Evolutionary conservation across 2,329 filamentous ascomycete species (phyloP).

Genomic region (Didymella pomorum): DNA sequence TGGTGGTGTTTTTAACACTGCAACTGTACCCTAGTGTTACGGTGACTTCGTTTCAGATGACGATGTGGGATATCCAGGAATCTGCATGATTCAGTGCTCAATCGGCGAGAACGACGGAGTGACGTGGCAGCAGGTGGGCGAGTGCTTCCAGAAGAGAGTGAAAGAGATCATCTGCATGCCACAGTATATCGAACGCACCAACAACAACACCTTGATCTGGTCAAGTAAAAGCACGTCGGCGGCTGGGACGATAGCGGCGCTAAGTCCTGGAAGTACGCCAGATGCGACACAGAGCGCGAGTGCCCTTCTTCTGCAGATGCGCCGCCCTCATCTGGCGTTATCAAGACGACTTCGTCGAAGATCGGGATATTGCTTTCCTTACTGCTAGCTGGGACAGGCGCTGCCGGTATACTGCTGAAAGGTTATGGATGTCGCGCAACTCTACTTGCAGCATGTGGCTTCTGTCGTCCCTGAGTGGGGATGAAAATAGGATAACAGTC

Average conservation of each 20-base stretch:
- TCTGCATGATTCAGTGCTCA: conserved; percentile 23
- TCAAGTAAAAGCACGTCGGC: background rate
- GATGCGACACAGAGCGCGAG: background rate
- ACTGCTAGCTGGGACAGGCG: background rate
- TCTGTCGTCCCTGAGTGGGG: background rate
- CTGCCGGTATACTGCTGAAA: conserved; percentile 3
- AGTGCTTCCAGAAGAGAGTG: conserved; percentile 31
- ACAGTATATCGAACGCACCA: background rate
- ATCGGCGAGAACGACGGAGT: conserved; percentile 1
- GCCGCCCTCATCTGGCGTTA: background rate
- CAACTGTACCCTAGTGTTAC: too few relatives aligned
- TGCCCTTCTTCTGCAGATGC: background rate
- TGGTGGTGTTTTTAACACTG: too few relatives aligned
- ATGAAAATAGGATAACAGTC: too few relatives aligned
- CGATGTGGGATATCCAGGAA: background rate
- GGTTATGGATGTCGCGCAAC: too few relatives aligned
- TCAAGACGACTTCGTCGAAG: background rate
- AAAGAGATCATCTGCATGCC: conserved; percentile 28
- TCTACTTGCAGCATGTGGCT: background rate
- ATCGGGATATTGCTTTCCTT: background rate
- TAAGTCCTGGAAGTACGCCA: background rate
- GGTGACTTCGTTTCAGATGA: conserved; percentile 13
- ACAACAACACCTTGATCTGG: background rate
- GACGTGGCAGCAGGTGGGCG: conserved; percentile 29
- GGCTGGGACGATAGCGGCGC: background rate